These are phyloP conservation scores for Lactifluus subvellereus DNA, from an alignment of 768 basidiomycete species.

Conservation along the genomic window DNA sequence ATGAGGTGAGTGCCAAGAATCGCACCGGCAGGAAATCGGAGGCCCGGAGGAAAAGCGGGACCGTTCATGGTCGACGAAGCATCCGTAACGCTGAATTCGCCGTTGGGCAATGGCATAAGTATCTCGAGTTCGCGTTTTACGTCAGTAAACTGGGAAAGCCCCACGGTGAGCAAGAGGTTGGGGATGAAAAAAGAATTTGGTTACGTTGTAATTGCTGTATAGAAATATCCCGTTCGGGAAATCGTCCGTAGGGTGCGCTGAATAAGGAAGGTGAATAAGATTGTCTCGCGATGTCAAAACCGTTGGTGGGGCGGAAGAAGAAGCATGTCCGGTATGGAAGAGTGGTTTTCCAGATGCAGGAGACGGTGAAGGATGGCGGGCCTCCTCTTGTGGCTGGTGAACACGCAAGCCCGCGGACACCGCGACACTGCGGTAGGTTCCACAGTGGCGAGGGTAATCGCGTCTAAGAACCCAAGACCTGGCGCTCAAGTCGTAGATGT, in stretches of 20 bases:
- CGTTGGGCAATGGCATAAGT: slow-evolving; percentile 72
- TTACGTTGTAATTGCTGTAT: slow-evolving; percentile 94
- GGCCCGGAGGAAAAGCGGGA: slow-evolving; percentile 81
- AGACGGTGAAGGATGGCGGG: slow-evolving; percentile 37
- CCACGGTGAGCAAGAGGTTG: slow-evolving; percentile 15
- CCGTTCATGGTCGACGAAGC: slow-evolving; percentile 78
- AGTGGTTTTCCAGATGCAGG: slow-evolving; percentile 51
- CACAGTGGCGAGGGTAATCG: slow-evolving; percentile 88
- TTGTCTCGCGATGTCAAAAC: slow-evolving; percentile 55
- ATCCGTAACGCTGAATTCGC: slow-evolving; percentile 74
- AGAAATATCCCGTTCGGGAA: slow-evolving; percentile 82
- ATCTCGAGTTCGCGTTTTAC: slow-evolving; percentile 94
- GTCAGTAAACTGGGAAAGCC: slow-evolving; percentile 67
- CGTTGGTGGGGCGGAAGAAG: slow-evolving; percentile 31
- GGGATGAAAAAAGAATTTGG: slow-evolving; percentile 28
- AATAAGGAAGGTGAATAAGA: slow-evolving; percentile 70
- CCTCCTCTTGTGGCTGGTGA: slow-evolving; percentile 61
- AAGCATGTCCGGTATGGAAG: slow-evolving; percentile 47
- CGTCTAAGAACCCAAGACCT: slow-evolving; percentile 76
- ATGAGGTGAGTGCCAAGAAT: slow-evolving; percentile 88
- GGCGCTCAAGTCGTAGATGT: slow-evolving; percentile 73
- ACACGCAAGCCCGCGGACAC: slow-evolving; percentile 67
- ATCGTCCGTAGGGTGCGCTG: slow-evolving; percentile 62
- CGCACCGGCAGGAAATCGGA: slow-evolving; percentile 93
- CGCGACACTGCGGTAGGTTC: slow-evolving; percentile 92